phyloP scores from a whole-genome alignment of 2,329 filamentous ascomycete species.

The Fusarium hostae region DNA sequence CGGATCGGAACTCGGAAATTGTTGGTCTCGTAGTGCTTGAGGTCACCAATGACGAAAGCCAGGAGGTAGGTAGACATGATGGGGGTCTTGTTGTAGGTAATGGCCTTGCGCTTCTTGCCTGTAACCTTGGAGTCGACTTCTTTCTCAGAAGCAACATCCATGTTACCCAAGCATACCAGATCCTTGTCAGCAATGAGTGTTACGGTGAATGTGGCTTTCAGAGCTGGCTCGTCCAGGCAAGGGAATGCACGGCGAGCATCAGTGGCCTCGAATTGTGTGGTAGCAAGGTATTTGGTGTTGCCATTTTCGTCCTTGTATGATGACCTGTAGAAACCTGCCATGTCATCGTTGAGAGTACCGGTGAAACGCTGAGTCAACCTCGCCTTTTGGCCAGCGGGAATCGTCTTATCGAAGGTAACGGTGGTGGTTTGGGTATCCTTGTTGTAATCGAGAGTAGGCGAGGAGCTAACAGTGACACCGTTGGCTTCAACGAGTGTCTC shows the following conservation, averaged over 20 bases:
- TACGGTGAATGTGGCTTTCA: constrained; percentile 93
- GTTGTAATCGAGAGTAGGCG: constrained; percentile 73
- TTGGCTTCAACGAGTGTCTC: constrained; percentile 62
- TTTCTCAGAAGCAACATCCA: constrained; percentile 87
- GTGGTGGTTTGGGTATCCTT: constrained; percentile 84
- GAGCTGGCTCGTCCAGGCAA: constrained; percentile 93
- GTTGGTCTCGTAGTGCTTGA: constrained; percentile 93
- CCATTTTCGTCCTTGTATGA: constrained; percentile 89
- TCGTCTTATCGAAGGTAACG: constrained; percentile 78
- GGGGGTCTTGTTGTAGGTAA: constrained; percentile 92
- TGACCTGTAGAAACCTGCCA: constrained; percentile 97
- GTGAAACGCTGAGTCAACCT: constrained; percentile 71
- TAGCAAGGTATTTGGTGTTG: constrained; percentile 82
- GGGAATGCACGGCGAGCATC: constrained; percentile 93
- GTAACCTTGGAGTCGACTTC: constrained; percentile 74
- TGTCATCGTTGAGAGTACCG: constrained; percentile 88
- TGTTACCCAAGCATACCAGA: constrained; percentile 93
- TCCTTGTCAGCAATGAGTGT: constrained; percentile 91
- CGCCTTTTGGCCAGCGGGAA: constrained; percentile 81
- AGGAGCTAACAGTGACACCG: constrained; percentile 58
- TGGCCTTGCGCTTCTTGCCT: constrained; percentile 76
- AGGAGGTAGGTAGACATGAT: constrained; percentile 96
- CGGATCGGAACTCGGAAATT: constrained; percentile 91
- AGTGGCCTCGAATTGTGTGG: constrained; percentile 96
- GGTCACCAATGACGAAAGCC: constrained; percentile 92